These are phyloP conservation scores for Hansfordia pulvinata DNA, from an alignment of 2,329 filamentous ascomycete species.

Conservation along the genomic window DNA sequence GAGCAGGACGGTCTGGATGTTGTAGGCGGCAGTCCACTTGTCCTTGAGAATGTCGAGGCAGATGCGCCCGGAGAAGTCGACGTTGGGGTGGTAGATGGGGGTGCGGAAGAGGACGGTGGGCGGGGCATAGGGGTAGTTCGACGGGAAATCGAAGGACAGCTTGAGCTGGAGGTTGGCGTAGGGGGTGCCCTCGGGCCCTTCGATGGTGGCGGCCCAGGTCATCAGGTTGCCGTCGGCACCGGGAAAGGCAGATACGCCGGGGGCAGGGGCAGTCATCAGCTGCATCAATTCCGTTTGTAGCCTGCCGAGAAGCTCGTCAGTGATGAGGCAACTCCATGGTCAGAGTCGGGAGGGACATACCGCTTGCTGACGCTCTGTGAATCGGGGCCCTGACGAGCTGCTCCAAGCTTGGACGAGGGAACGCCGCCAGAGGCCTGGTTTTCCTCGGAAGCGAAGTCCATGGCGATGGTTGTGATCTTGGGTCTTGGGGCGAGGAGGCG, in stretches of 20 bases:
- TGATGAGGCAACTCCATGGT: not conserved
- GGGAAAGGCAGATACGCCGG: conserved; percentile 90
- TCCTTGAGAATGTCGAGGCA: conserved; percentile 98
- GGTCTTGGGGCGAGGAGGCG: not conserved
- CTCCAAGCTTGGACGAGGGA: conserved; percentile 47
- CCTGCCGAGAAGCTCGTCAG: conserved; percentile 43
- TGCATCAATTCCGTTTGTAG: conserved; percentile 97
- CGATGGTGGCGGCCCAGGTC: conserved; percentile 87
- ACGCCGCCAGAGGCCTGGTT: conserved; percentile 53
- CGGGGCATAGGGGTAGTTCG: conserved; percentile 84
- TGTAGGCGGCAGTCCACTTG: conserved; percentile 97
- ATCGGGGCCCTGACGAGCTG: conserved; percentile 44
- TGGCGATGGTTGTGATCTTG: conserved; percentile 11
- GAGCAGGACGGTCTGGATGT: conserved; percentile 83
- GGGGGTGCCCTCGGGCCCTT: conserved; percentile 80
- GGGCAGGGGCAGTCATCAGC: conserved; percentile 89
- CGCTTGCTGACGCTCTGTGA: conserved; percentile 67
- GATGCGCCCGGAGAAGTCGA: conserved; percentile 93
- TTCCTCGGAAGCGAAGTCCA: conserved; percentile 45
- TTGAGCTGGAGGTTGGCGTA: conserved; percentile 85
- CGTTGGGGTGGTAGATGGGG: conserved; percentile 97
- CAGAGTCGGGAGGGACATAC: conserved; percentile 27
- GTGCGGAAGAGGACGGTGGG: conserved; percentile 95
- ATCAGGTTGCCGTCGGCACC: conserved; percentile 81
- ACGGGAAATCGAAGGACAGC: conserved; percentile 79